Percentiles rank a stretch among this genome's conserved stretches.
These are phyloP conservation scores for Aspergillus brasiliensis DNA, from an alignment of 2,329 filamentous ascomycete genomes.

Conservation along the genomic window DNA sequence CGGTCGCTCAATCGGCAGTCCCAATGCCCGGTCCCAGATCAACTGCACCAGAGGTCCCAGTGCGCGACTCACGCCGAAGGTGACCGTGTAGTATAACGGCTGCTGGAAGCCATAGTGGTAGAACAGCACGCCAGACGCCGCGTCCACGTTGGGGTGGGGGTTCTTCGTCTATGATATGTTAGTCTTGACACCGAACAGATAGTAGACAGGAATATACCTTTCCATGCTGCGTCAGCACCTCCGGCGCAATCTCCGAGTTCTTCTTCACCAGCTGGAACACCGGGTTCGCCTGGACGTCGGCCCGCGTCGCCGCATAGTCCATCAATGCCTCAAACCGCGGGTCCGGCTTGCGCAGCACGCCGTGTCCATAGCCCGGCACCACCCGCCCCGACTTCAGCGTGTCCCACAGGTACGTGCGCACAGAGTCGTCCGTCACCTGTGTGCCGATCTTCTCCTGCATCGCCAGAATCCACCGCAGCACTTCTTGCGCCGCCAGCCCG, in stretches of 20 bases:
- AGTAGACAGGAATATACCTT: slow-evolving; percentile 57
- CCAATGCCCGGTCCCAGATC: slow-evolving; percentile 92
- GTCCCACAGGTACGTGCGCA: slow-evolving; percentile 87
- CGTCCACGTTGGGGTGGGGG: slow-evolving; percentile 96
- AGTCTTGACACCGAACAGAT: neutral
- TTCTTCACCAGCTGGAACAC: slow-evolving; percentile 93
- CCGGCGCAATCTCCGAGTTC: slow-evolving; percentile 88
- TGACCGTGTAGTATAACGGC: slow-evolving; percentile 87
- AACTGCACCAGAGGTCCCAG: slow-evolving; percentile 90
- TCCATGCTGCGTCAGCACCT: slow-evolving; percentile 89
- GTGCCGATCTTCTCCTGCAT: slow-evolving; percentile 88
- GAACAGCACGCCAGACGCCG: slow-evolving; percentile 89
- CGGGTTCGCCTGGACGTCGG: slow-evolving; percentile 82
- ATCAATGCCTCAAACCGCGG: slow-evolving; percentile 95
- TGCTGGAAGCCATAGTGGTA: slow-evolving; percentile 98
- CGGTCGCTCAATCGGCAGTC: slow-evolving; percentile 92
- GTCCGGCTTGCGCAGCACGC: slow-evolving; percentile 93
- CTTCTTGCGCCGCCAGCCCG: slow-evolving; percentile 93
- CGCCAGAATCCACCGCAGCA: slow-evolving; percentile 92
- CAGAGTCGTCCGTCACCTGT: slow-evolving; percentile 75
- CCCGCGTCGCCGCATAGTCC: slow-evolving; percentile 85
- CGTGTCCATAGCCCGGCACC: slow-evolving; percentile 92
- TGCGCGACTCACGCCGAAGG: slow-evolving; percentile 67
- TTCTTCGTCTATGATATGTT: slow-evolving; percentile 71
- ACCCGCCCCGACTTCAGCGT: slow-evolving; percentile 93